A percentile compares a stretch with the other conserved stretches of the same genome.
Evolutionary conservation across 352 stramenopile genomes (phyloP).

Genomic region (Phytophthora tubulina): DNA sequence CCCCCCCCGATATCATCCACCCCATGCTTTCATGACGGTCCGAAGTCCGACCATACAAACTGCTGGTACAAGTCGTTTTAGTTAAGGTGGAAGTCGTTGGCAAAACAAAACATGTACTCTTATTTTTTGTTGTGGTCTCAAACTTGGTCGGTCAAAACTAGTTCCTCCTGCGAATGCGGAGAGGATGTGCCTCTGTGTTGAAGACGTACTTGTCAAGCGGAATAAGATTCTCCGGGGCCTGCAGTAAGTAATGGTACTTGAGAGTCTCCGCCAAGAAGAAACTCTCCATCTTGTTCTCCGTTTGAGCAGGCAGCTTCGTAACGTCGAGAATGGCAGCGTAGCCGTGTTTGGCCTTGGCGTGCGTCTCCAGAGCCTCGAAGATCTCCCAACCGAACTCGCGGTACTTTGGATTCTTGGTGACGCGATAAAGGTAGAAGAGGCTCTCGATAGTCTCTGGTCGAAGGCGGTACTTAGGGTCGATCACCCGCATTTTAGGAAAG

Average conservation of each 20-base stretch:
- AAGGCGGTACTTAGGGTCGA: conserved; percentile 92
- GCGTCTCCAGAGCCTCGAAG: conserved; percentile 93
- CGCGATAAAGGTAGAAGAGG: conserved; percentile 96
- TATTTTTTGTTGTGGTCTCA: conserved; percentile 3
- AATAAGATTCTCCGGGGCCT: conserved; percentile 48
- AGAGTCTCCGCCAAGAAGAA: conserved; percentile 99
- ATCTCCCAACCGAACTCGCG: conserved; percentile 96
- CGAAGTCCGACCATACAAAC: conserved; percentile 8
- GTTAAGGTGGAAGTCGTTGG: background rate
- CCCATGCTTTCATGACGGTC: background rate
- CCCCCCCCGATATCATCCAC: background rate
- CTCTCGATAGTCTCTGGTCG: conserved; percentile 96
- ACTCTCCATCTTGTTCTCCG: conserved; percentile 98
- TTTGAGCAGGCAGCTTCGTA: conserved; percentile 48
- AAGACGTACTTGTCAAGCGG: conserved; percentile 96
- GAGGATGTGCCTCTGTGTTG: conserved; percentile 96
- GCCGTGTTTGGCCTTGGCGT: conserved; percentile 90
- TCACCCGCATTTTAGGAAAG: conserved; percentile 79
- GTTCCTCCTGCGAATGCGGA: conserved; percentile 64
- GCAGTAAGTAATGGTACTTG: conserved; percentile 29
- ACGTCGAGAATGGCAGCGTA: conserved; percentile 86
- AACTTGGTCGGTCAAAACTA: conserved; percentile 9
- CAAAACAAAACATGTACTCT: conserved; percentile 5
- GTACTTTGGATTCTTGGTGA: conserved; percentile 95
- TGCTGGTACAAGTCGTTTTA: background rate